These are phyloP conservation scores for Casuarina glauca DNA, from an alignment of 306 rosid genomes.

Conservation along the genomic window DNA sequence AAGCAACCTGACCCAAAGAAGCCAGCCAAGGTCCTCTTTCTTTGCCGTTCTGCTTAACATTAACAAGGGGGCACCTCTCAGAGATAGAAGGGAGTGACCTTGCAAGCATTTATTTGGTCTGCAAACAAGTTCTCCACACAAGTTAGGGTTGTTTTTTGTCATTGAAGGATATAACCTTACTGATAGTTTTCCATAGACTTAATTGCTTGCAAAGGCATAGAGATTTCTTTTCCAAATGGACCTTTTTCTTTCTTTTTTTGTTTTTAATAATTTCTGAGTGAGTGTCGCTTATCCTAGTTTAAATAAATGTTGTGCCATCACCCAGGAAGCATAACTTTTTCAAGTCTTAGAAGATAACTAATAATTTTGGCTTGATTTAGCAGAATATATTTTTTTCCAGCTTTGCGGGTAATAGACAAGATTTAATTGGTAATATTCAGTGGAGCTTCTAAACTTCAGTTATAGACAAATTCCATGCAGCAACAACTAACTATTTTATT, in stretches of 20 bases:
- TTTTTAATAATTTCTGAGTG: too few species aligned
- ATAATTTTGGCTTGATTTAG: not conserved
- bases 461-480: not conserved
- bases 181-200: not conserved
- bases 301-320: not conserved
- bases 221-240: not conserved
- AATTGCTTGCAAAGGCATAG: not conserved
- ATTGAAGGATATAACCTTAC: not conserved
- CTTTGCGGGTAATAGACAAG: not conserved
- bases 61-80: not conserved
- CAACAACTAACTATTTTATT: not conserved
- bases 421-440: not conserved
- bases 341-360: not conserved
- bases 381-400: not conserved
- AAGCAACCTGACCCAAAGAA: not conserved
- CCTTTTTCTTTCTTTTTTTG: not conserved
- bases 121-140: not conserved
- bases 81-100: not conserved
- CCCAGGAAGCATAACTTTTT: not conserved
- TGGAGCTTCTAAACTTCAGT: not conserved
- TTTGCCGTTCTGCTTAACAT: not conserved
- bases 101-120: constrained; percentile 1
- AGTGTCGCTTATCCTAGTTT: not conserved
- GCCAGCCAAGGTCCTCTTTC: not conserved
- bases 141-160: not conserved